phyloP scores from a whole-genome alignment of 441 rosid genomes.

The Hura crepitans region DNA sequence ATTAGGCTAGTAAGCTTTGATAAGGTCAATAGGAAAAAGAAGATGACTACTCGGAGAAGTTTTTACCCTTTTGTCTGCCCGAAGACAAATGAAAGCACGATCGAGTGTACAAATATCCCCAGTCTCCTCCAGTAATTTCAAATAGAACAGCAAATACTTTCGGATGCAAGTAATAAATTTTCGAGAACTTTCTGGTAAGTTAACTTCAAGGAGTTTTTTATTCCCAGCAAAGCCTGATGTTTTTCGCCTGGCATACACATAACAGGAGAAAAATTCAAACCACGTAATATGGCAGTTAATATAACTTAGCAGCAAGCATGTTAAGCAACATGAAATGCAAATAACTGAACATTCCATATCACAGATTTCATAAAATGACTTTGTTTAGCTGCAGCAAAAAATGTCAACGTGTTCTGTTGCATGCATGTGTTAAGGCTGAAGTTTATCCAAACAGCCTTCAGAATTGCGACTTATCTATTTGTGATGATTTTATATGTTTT shows the following conservation, averaged over 20 bases:
- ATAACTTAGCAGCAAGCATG: neutral
- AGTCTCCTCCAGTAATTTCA: conserved; percentile 87
- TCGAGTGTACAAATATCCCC: conserved; percentile 81
- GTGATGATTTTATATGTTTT: neutral
- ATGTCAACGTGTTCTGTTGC: neutral
- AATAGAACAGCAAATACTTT: conserved; percentile 80
- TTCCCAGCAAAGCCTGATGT: conserved; percentile 73
- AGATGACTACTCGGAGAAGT: conserved; percentile 16
- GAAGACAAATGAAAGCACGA: conserved; percentile 75
- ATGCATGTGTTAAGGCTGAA: neutral
- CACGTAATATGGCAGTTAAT: neutral
- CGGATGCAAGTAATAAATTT: conserved; percentile 95
- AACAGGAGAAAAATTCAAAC: neutral
- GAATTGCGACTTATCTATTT: neutral
- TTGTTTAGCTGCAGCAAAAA: neutral
- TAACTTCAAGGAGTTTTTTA: conserved; percentile 88
- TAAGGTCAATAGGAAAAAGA: conserved; percentile 10
- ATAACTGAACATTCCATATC: neutral
- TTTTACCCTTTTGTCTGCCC: conserved; percentile 21
- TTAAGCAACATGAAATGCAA: neutral
- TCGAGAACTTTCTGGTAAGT: conserved; percentile 94
- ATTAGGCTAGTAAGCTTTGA: conserved; percentile 10
- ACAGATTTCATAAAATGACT: neutral
- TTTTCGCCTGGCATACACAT: conserved; percentile 61
- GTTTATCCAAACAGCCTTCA: neutral